Base-by-base conservation (phyloP, 2,329 filamentous ascomycete species). In the Claviceps sp. region DNA sequence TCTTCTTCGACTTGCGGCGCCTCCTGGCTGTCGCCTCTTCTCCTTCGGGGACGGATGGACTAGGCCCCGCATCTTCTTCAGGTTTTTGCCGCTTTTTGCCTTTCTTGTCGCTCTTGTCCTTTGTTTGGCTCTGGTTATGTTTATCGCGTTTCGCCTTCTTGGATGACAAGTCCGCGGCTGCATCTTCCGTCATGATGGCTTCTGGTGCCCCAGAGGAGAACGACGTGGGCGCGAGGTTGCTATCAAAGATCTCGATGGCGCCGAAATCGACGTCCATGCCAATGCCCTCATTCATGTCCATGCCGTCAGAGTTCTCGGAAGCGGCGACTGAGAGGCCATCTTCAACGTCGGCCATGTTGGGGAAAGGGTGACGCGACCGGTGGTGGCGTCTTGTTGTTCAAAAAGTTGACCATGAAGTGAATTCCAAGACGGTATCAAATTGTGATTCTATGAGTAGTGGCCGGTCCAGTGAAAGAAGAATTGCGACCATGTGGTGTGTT, bases 221-320 rank as follows among this genome's bases (percentile, higher is more conserved):
- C n/a, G 63, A 61, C 14, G 58, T 56, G 43, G 62, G 58, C 45
- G 61, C 58, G 47, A 62, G 56, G 55, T 66, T 68, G 59, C 66
- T 69, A 54, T 69, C 65, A 50, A 69, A 69, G 60, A 69, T 65
- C 47, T 68, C 64, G 49, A 69, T 61, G 24, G 63, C 51, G 22
- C 66, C 67, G 52, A 68, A 68, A 49, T 67, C 63, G 41, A 56
- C 57, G 44, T 67, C 65, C 20, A 58, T 56, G 24, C 54, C 57
- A 22, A 57, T 53, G 34, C 58, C 55, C 11, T 52, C 55, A 20
- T 54, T 58, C 26, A 59, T 54, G 14, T 62, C 56, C 20, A 48
- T 48, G 51, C 58, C 57, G 24, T 57, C 56, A 44, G 60, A 63
- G 51, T 53, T 56, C 34, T 60, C 59, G 14, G 66, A 59, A 38